These are phyloP conservation scores for Blastocystis hominis DNA, from an alignment of 352 stramenopile species.

Conservation along the genomic window DNA sequence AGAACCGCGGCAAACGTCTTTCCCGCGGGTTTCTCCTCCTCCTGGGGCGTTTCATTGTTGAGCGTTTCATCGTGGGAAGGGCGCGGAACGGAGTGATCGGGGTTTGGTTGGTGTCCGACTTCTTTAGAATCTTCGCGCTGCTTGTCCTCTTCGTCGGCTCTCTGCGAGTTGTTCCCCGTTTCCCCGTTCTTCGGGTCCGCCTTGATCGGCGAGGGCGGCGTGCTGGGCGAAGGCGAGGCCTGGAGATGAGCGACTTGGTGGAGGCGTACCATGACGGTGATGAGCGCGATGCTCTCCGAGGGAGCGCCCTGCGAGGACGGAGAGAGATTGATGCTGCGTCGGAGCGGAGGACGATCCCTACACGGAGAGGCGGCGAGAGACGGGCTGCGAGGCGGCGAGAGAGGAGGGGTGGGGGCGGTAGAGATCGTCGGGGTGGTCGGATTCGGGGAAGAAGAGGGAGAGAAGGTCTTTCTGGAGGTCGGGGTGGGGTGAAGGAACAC, in stretches of 20 bases:
- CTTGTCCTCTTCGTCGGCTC: not conserved
- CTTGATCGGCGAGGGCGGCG: too few species aligned
- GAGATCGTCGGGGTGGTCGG: not conserved
- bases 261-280: not conserved
- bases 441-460: not conserved
- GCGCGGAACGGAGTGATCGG: too few species aligned
- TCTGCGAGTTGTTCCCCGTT: not conserved
- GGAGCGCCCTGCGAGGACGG: not conserved
- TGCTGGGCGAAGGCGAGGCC: not conserved
- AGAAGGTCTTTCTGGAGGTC: conserved; percentile 5
- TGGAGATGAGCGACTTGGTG: not conserved
- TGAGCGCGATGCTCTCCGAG: not conserved
- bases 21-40: too few species aligned
- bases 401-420: not conserved
- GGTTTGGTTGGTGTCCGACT: too few species aligned
- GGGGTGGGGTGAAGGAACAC: not conserved
- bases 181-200: too few species aligned
- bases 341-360: not conserved
- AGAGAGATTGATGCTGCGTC: not conserved
- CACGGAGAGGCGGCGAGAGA: not conserved
- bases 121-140: too few species aligned
- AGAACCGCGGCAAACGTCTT: too few species aligned
- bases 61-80: too few species aligned
- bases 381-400: too few species aligned
- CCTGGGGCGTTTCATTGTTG: too few species aligned